A percentile compares a stretch with the other conserved stretches of the same genome.
These are phyloP conservation scores for Melastoma malabathricum DNA, from an alignment of 345 rosid species.

Conservation along the genomic window DNA sequence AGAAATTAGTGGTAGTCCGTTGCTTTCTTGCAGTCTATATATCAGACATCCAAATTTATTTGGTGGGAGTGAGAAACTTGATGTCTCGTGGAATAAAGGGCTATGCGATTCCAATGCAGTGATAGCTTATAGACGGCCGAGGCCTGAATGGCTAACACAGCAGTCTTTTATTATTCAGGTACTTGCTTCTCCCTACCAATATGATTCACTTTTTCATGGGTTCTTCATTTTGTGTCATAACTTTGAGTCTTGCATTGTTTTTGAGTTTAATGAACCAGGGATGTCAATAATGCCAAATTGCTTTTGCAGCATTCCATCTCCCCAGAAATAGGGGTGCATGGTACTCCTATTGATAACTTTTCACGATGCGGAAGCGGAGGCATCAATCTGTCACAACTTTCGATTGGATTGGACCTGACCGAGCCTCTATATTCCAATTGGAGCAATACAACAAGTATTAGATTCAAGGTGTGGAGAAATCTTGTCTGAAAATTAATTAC, in stretches of 20 bases:
- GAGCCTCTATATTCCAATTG: conserved; percentile 80
- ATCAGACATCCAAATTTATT: conserved; percentile 88
- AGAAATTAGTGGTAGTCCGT: conserved; percentile 1
- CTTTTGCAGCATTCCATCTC: conserved; percentile 65
- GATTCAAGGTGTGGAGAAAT: conserved; percentile 51
- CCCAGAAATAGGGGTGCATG: conserved; percentile 90
- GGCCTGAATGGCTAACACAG: conserved; percentile 88
- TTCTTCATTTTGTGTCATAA: too few relatives aligned
- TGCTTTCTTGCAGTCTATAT: conserved; percentile 52
- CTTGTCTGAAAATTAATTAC: neutral
- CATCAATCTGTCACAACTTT: conserved; percentile 71
- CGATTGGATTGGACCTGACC: conserved; percentile 66
- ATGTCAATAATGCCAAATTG: too few relatives aligned
- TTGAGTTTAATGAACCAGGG: too few relatives aligned
- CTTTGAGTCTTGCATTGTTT: too few relatives aligned
- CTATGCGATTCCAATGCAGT: conserved; percentile 75
- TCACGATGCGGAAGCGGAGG: conserved; percentile 84
- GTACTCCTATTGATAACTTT: conserved; percentile 64
- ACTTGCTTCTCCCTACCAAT: neutral
- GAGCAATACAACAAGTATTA: conserved; percentile 81
- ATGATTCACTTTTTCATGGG: too few relatives aligned
- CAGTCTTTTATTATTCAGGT: conserved; percentile 82
- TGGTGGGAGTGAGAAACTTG: conserved; percentile 98
- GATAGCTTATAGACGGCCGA: conserved; percentile 77
- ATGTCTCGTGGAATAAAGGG: conserved; percentile 88